Evolutionary conservation across 2,329 filamentous ascomycete species (phyloP).

Genomic region (Monosporascus sp.): DNA sequence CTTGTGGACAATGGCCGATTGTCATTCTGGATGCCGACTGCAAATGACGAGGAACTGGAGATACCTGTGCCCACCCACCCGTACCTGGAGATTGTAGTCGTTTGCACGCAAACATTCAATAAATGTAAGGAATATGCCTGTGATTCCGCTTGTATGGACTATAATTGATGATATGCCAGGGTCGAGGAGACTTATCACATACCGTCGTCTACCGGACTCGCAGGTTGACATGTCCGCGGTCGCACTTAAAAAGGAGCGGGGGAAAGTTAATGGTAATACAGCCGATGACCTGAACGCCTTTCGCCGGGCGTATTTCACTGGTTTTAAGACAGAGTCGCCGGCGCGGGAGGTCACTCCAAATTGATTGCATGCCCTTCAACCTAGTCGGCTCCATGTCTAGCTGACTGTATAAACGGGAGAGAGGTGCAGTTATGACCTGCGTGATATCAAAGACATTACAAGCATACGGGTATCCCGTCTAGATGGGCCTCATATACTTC

Average conservation of each 20-base stretch:
- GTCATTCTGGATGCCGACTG: conserved; percentile 96
- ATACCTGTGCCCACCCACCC: conserved; percentile 73
- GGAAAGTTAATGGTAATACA: conserved; percentile 37
- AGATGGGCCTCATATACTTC: no score
- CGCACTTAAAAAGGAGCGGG: conserved; percentile 23
- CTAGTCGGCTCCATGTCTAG: no score
- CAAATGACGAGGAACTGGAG: conserved; percentile 71
- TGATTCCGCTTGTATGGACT: background rate
- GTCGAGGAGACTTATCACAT: conserved; percentile 85
- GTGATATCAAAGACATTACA: no score
- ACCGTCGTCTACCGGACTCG: conserved; percentile 61
- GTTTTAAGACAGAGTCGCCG: conserved; percentile 37
- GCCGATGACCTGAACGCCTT: conserved; percentile 58
- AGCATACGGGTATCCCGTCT: no score
- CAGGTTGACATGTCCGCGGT: conserved; percentile 44
- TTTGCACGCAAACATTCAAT: conserved; percentile 83
- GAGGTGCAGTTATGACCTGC: background rate
- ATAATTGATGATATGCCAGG: conserved; percentile 39
- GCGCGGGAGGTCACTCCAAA: conserved; percentile 3
- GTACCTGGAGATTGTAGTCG: conserved; percentile 63
- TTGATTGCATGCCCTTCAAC: background rate
- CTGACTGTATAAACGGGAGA: no score
- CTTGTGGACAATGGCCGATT: conserved; percentile 75
- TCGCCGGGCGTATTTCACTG: conserved; percentile 52
- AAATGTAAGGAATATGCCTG: conserved; percentile 57